phyloP scores from a whole-genome alignment of 345 rosid genomes.

The Eucalyptus urophylla region DNA sequence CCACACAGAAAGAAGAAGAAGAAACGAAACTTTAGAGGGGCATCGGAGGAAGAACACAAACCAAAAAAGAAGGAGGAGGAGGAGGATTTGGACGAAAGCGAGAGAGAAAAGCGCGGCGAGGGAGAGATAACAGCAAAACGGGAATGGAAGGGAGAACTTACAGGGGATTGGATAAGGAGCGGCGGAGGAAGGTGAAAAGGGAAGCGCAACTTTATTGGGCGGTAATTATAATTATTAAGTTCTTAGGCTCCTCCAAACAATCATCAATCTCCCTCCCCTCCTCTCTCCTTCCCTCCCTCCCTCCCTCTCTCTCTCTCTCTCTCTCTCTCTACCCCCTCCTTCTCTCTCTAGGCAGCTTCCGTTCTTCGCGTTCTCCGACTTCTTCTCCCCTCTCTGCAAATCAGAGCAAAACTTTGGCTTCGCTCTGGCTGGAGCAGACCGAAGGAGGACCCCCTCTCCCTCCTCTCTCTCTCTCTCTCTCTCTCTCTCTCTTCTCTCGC shows the following conservation, averaged over 20 bases:
- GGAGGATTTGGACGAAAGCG: background rate
- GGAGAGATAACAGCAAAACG: background rate
- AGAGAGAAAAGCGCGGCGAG: background rate
- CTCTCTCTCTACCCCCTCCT: background rate
- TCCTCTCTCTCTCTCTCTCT: background rate
- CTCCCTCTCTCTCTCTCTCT: background rate
- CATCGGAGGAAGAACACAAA: background rate
- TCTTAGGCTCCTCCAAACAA: background rate
- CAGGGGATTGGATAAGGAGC: slow-evolving; percentile 41
- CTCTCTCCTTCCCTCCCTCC: background rate
- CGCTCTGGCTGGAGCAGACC: background rate
- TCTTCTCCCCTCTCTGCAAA: background rate
- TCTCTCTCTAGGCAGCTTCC: background rate
- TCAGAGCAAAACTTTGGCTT: background rate
- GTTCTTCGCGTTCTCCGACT: background rate
- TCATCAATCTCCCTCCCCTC: background rate
- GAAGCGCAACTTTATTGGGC: background rate
- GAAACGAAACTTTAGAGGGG: background rate
- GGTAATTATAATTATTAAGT: background rate
- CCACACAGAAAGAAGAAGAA: background rate
- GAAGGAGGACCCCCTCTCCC: background rate
- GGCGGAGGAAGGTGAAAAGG: background rate
- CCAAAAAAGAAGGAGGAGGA: background rate
- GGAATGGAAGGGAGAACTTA: slow-evolving; percentile 19
- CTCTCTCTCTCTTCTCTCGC: background rate